Evolutionary conservation across 176 grass and related monocot species (phyloP).

Genomic region (Oropetium thomaeum): DNA sequence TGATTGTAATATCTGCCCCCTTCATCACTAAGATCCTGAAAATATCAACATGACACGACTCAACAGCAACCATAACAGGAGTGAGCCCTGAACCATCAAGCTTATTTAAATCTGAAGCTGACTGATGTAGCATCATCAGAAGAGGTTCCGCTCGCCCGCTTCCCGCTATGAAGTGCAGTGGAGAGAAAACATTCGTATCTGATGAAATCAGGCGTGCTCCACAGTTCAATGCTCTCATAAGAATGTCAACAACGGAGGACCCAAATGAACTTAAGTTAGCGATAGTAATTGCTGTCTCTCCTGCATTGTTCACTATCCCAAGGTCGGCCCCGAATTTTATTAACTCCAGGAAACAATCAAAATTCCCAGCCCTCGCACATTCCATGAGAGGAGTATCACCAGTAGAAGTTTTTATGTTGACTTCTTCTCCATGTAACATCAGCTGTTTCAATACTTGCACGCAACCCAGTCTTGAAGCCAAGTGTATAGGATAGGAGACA

Average conservation of each 20-base stretch:
- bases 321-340: slow-evolving; percentile 56
- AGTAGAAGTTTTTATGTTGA: slow-evolving; percentile 40
- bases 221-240: slow-evolving; percentile 40
- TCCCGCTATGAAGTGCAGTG: slow-evolving; percentile 51
- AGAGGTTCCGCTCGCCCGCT: slow-evolving; percentile 44
- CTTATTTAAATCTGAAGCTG: slow-evolving; percentile 43
- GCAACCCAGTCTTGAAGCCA: slow-evolving; percentile 51
- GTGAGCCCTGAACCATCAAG: slow-evolving; percentile 55
- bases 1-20: slow-evolving; percentile 52
- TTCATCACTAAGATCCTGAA: slow-evolving; percentile 64
- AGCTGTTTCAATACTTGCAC: slow-evolving; percentile 36
- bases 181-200: slow-evolving; percentile 47
- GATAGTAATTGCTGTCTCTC: slow-evolving; percentile 37
- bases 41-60: slow-evolving; percentile 42
- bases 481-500: slow-evolving; percentile 51
- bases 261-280: slow-evolving; percentile 44
- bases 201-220: slow-evolving; percentile 37
- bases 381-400: slow-evolving; percentile 65
- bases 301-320: slow-evolving; percentile 38
- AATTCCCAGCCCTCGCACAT: slow-evolving; percentile 43
- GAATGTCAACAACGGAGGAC: slow-evolving; percentile 39
- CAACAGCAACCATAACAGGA: slow-evolving; percentile 53
- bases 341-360: slow-evolving; percentile 54
- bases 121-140: slow-evolving; percentile 53
- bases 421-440: slow-evolving; percentile 36